Evolutionary conservation across 2,329 filamentous ascomycete species (phyloP).

Genomic region (Phialophora expanda): DNA sequence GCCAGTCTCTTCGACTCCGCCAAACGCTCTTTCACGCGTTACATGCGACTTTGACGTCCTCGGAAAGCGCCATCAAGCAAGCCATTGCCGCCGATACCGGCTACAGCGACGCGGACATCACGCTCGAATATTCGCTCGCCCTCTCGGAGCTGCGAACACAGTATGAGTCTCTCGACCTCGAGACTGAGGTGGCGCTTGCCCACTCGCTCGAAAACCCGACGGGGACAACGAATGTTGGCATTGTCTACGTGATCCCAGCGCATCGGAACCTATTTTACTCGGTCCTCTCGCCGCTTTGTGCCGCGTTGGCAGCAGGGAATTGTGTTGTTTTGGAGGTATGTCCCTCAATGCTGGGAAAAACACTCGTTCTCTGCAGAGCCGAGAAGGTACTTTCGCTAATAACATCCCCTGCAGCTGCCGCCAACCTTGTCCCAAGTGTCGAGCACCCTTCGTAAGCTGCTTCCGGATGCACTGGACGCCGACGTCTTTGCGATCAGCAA

Average conservation of each 20-base stretch:
- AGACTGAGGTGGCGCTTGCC: slow-evolving; percentile 34
- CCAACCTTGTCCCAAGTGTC: slow-evolving; percentile 20
- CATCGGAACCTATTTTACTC: slow-evolving; percentile 45
- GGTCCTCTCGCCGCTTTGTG: slow-evolving; percentile 43
- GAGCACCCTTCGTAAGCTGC: slow-evolving; percentile 40
- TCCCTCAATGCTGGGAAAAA: not conserved
- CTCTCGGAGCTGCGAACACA: slow-evolving; percentile 43
- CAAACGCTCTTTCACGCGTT: slow-evolving; percentile 49
- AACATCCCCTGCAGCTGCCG: slow-evolving; percentile 19
- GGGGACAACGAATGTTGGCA: slow-evolving; percentile 20
- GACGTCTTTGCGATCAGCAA: slow-evolving; percentile 57
- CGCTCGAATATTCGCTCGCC: slow-evolving; percentile 41
- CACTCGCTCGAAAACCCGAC: slow-evolving; percentile 10
- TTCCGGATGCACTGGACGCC: slow-evolving; percentile 51
- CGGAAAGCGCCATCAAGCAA: slow-evolving; percentile 42
- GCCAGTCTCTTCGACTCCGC: slow-evolving; percentile 47
- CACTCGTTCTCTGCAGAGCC: slow-evolving; percentile 31
- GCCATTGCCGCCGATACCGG: slow-evolving; percentile 45
- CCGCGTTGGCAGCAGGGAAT: slow-evolving; percentile 48
- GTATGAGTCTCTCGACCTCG: slow-evolving; percentile 42
- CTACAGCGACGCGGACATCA: slow-evolving; percentile 44
- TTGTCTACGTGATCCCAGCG: slow-evolving; percentile 44
- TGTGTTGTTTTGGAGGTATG: slow-evolving; percentile 46
- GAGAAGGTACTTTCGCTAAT: slow-evolving; percentile 30
- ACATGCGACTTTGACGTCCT: slow-evolving; percentile 43